Base-by-base conservation (phyloP, 805 yeast species). In the Metschnikowia anglica region DNA sequence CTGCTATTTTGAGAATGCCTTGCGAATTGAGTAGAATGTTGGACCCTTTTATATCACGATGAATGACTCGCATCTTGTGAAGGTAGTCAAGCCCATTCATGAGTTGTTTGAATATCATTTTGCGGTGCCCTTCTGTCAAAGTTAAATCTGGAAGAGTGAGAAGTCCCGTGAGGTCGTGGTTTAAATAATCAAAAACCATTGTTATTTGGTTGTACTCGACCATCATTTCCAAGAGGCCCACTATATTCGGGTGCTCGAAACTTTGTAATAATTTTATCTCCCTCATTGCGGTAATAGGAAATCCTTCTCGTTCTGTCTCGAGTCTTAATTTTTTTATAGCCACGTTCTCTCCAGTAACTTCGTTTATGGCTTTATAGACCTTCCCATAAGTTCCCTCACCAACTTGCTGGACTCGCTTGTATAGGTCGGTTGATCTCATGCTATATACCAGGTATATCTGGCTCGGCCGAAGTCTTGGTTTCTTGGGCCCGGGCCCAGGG, bases 381-480 rank as follows among this genome's bases (percentile, higher is more conserved):
- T 88, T 89, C 15, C 99, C 99, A 62, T 93, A 93, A 0, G 98
- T 93, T 8, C 99, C 99, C 65, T 93, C 98, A n/a, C 99, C 99
- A 4, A 93, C 98, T 59, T 93, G 98, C 30, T 79, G 74, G 1
- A 87, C 79, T 41, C 90, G 71, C 50, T 83, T 83, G 61, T 85
- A 88, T 2, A 77, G 59, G 10, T 73, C 73, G 1, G 62, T 53
- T 5, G 61, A 45, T 23, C 66, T 55, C 2, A 40, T 47, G 4
- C 58, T 50, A 43, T 59, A 61, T 2, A 68, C 46, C 49, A 65
- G 59, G 46, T 63, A 70, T 11, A 68, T 58, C 43, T 70, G 76
- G 15, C 55, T 46, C 9, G 53, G 54, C 13, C 44, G 37, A 24
- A 63, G 58, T 41, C 55, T 59, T 1, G 37, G 26, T 3, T 38